Evolutionary conservation across 768 basidiomycete species (phyloP).

Genomic region (Pilatotrama ljubarskyi): DNA sequence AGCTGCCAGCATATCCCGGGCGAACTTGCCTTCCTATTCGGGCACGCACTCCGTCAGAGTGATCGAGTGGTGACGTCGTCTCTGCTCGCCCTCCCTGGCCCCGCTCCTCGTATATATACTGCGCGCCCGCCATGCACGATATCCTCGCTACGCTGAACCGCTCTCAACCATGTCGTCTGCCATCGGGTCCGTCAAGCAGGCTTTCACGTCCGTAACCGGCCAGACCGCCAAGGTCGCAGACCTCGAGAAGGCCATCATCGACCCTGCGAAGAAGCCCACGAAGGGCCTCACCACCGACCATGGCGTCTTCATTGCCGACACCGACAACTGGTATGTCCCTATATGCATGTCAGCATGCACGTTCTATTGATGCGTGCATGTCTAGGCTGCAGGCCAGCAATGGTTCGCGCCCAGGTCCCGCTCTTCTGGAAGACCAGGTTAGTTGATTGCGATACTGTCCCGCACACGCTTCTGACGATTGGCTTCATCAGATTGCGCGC

Average conservation of each 20-base stretch:
- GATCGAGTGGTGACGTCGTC: slow-evolving; percentile 22
- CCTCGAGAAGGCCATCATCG: slow-evolving; percentile 34
- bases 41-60: slow-evolving; percentile 17
- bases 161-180: slow-evolving; percentile 21
- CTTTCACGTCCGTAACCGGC: slow-evolving; percentile 24
- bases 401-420: slow-evolving; percentile 58
- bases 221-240: slow-evolving; percentile 29
- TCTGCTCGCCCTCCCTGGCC: background rate
- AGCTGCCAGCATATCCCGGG: background rate
- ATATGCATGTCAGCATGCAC: background rate
- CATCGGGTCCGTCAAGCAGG: slow-evolving; percentile 26
- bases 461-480: background rate
- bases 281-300: slow-evolving; percentile 57
- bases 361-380: background rate
- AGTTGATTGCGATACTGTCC: background rate
- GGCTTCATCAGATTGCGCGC: slow-evolving; percentile 43
- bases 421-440: slow-evolving; percentile 73
- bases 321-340: slow-evolving; percentile 58
- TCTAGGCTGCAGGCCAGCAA: slow-evolving; percentile 57
- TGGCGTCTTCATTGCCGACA: slow-evolving; percentile 58
- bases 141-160: background rate
- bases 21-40: background rate
- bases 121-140: background rate
- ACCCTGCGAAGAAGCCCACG: slow-evolving; percentile 28
- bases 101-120: slow-evolving; percentile 10